Evolutionary conservation across 768 basidiomycete genomes (phyloP).

Genomic region (Gymnopilus dilepis): DNA sequence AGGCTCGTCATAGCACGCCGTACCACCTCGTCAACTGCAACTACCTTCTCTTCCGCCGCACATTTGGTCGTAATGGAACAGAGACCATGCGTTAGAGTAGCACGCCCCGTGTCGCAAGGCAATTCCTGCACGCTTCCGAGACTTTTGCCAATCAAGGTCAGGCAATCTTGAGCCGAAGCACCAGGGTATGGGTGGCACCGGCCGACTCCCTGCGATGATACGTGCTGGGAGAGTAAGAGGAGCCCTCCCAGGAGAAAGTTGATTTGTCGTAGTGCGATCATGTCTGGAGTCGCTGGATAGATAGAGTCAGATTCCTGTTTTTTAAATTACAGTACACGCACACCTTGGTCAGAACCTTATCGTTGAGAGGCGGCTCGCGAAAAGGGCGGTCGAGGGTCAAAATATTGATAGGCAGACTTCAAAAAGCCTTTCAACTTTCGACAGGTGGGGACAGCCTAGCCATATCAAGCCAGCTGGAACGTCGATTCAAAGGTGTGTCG

Average conservation of each 20-base stretch:
- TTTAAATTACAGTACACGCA: no score
- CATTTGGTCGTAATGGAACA: slow-evolving; percentile 8
- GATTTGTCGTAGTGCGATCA: background rate
- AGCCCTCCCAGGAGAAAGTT: background rate
- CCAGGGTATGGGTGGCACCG: slow-evolving; percentile 19
- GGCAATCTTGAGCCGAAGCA: slow-evolving; percentile 13
- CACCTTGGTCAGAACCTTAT: no score
- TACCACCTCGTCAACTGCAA: slow-evolving; percentile 1
- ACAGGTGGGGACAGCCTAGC: no score
- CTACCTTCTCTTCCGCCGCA: background rate
- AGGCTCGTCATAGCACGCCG: slow-evolving; percentile 13
- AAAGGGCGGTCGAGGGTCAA: no score
- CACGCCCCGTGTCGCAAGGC: slow-evolving; percentile 3
- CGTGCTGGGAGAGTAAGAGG: background rate
- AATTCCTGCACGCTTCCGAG: slow-evolving; percentile 3
- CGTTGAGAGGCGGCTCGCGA: no score
- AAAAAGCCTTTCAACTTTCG: no score
- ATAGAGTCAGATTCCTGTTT: no score
- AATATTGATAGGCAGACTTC: no score
- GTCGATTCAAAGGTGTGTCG: no score
- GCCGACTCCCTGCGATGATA: background rate
- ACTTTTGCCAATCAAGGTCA: slow-evolving; percentile 11
- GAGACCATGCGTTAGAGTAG: background rate
- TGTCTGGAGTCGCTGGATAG: no score
- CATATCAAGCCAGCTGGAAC: no score